Evolutionary conservation across 768 basidiomycete genomes (phyloP).

Genomic region (Leucocoprinus sp.): DNA sequence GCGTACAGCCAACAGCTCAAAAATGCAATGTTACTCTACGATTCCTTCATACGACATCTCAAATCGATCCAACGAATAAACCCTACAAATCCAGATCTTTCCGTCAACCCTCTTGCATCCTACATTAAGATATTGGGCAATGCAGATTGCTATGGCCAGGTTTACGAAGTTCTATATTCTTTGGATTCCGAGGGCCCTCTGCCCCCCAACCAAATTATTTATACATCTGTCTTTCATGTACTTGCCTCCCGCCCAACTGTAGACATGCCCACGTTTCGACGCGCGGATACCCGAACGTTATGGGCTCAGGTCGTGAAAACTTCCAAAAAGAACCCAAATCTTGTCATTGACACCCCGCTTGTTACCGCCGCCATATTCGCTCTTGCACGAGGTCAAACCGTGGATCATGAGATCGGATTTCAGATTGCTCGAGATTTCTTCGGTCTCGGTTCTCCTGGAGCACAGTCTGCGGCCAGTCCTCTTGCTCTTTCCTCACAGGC

Average conservation of each 20-base stretch:
- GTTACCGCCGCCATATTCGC: slow-evolving; percentile 46
- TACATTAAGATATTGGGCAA: slow-evolving; percentile 66
- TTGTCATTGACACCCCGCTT: slow-evolving; percentile 46
- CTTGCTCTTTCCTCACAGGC: slow-evolving; percentile 38
- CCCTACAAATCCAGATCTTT: slow-evolving; percentile 38
- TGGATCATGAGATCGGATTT: slow-evolving; percentile 62
- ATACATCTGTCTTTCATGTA: slow-evolving; percentile 58
- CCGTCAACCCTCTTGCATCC: slow-evolving; percentile 39
- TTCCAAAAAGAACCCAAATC: slow-evolving; percentile 33
- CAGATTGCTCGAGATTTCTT: slow-evolving; percentile 54
- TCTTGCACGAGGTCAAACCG: slow-evolving; percentile 43
- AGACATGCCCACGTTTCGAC: slow-evolving; percentile 33
- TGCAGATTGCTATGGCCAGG: slow-evolving; percentile 49
- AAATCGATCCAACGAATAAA: slow-evolving; percentile 40
- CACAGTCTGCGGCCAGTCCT: slow-evolving; percentile 25
- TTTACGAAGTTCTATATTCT: slow-evolving; percentile 70
- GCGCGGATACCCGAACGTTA: slow-evolving; percentile 57
- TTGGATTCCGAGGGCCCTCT: slow-evolving; percentile 56
- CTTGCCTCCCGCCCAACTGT: slow-evolving; percentile 17
- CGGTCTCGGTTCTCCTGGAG: slow-evolving; percentile 46
- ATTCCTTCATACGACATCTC: slow-evolving; percentile 44
- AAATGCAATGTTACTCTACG: slow-evolving; percentile 54
- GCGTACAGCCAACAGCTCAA: slow-evolving; percentile 50
- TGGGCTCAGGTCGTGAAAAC: slow-evolving; percentile 61
- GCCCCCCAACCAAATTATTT: slow-evolving; percentile 53